Percentiles rank a stretch among this genome's conserved stretches.
Evolutionary conservation across 306 rosid genomes (phyloP).

Genomic region (Dalbergia cultrata): DNA sequence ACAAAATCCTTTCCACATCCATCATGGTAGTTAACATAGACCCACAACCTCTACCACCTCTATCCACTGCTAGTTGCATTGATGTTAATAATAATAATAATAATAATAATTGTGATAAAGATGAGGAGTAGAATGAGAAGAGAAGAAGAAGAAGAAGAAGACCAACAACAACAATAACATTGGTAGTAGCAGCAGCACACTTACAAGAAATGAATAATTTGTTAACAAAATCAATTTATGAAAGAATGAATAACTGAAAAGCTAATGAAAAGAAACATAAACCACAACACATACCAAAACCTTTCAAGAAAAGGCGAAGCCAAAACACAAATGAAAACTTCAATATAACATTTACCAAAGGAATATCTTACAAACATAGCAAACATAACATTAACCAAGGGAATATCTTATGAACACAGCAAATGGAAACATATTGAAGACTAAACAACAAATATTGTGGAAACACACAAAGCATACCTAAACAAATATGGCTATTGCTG

Average conservation of each 20-base stretch:
- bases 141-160: neutral
- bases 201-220: slow-evolving; percentile 24
- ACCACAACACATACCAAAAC: slow-evolving; percentile 28
- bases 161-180: neutral
- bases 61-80: slow-evolving; percentile 27
- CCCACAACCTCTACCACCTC: slow-evolving; percentile 41
- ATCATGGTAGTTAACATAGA: slow-evolving; percentile 20
- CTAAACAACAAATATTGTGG: neutral
- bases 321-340: slow-evolving; percentile 6
- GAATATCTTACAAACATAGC: no score
- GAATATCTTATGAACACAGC: neutral
- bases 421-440: no score
- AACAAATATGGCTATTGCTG: slow-evolving; percentile 98
- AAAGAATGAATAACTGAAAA: slow-evolving; percentile 36
- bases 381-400: no score
- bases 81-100: neutral
- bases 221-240: neutral
- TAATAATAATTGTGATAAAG: neutral
- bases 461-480: slow-evolving; percentile 69
- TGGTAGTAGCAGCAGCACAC: neutral
- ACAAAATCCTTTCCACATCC: slow-evolving; percentile 49
- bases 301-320: slow-evolving; percentile 9
- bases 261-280: slow-evolving; percentile 21
- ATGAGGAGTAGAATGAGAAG: neutral
- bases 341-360: neutral